Base-by-base conservation (phyloP, 2,329 filamentous ascomycete species). In the Penicillium sp. region DNA sequence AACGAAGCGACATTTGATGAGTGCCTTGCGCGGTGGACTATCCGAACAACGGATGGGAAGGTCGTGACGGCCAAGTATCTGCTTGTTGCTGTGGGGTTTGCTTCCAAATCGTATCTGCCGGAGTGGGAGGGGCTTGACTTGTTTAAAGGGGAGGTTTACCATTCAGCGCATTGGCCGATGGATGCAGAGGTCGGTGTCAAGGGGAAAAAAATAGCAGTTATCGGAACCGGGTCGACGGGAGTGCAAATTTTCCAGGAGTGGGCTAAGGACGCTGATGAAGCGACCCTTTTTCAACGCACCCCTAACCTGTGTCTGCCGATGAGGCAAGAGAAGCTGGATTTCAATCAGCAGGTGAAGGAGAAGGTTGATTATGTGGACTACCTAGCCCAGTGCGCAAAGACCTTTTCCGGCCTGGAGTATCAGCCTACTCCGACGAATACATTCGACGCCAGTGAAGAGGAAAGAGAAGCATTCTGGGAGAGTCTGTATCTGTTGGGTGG, bases 221-320 rank as follows among this genome's bases (percentile, higher is more conserved):
- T 86, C 46, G 83, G 83, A n/a, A 83, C 73, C 45, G 83, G 83
- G 1, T 81, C 81, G 39, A 81, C 80, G 5, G 83, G 78, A 1
- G 77, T 82, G 3, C 83, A 85, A 63, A 75, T 85, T 6, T 74
- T 82, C 0, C 86, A 89, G 59, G 84, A 83, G 47, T 83, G 81
- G 68, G 83, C 80, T 1, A 81, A 81, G 2, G 66, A 75, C 5
- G 84, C 80, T 1, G 78, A 77, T 3, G 70, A 80, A 0, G 59
- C 90, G 1, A 79, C 74, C 3, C 82, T 89, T 33, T 88, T 88
- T 67, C 85, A 88, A 61, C 81, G 86, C 8, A 89, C 85, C 0
- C 86, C 87, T 0, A 89, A 89, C 55, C 73, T 87, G 6, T 84
- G 83, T 0, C 62, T 89, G 0, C 85, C 86, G 0, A 87, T 89